A percentile compares a stretch with the other conserved stretches of the same genome.
phyloP scores from a whole-genome alignment of 2,329 filamentous ascomycete species.

The Zymoseptoria pseudotritici region DNA sequence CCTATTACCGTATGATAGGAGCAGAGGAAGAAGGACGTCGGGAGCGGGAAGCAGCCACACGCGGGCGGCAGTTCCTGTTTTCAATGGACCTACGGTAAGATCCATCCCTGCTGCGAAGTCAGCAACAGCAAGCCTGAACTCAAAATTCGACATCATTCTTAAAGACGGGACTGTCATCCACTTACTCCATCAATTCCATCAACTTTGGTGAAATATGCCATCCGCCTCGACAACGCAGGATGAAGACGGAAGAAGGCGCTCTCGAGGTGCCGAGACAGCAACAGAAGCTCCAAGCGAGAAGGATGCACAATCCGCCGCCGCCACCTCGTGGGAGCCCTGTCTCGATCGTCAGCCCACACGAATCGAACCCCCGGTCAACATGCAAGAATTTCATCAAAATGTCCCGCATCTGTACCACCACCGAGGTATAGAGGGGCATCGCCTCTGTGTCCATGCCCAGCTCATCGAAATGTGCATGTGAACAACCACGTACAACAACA shows the following conservation, averaged over 20 bases:
- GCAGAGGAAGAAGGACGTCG: background rate
- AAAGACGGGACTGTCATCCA: background rate
- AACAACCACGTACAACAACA: background rate
- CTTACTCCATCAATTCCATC: background rate
- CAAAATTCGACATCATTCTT: too few species aligned
- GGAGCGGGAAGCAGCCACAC: background rate
- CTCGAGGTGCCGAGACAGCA: background rate
- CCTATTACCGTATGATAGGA: background rate
- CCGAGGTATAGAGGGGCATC: background rate
- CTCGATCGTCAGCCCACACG: background rate
- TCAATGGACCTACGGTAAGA: too few species aligned
- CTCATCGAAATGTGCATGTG: background rate
- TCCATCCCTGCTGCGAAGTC: background rate
- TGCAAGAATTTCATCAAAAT: background rate
- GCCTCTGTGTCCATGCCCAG: background rate
- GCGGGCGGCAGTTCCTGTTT: background rate
- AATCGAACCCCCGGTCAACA: background rate
- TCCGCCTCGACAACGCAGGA: background rate
- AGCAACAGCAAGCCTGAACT: background rate
- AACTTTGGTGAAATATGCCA: background rate
- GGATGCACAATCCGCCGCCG: background rate
- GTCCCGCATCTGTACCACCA: background rate
- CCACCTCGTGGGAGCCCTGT: background rate
- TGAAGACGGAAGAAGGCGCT: background rate
- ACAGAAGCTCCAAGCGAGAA: background rate